A percentile compares a stretch with the other conserved stretches of the same genome.
Conservation (phyloP, 179 eudicot species). For the Beta lomatogona region DNA sequence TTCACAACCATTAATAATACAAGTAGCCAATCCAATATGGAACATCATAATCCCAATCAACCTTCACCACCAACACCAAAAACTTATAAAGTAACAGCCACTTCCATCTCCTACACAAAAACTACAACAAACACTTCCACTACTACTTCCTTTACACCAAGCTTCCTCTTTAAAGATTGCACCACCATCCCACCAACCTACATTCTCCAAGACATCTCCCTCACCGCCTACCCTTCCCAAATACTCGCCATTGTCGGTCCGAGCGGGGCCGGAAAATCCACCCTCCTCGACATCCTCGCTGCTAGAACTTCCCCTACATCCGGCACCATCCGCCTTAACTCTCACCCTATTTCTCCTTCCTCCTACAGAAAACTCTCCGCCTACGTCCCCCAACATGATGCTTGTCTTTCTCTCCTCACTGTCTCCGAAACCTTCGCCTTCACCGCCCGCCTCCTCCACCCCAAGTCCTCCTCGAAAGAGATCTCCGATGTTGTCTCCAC, state of each 20-base stretch:
- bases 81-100: constrained; percentile 65
- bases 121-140: constrained; percentile 36
- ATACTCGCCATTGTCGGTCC: constrained; percentile 94
- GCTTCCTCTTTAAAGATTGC: constrained; percentile 56
- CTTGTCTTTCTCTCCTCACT: constrained; percentile 65
- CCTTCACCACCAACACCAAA: constrained; percentile 28
- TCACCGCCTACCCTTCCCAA: constrained; percentile 74
- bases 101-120: constrained; percentile 74
- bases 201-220: constrained; percentile 69
- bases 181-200: constrained; percentile 46
- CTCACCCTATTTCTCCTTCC: constrained; percentile 55
- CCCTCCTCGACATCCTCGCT: constrained; percentile 83
- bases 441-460: constrained; percentile 63
- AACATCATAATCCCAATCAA: constrained; percentile 16
- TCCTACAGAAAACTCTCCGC: constrained; percentile 66
- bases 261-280: constrained; percentile 93
- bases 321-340: constrained; percentile 69
- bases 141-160: constrained; percentile 15
- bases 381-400: constrained; percentile 89
- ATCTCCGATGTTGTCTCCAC: constrained; percentile 36
- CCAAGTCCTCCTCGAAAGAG: constrained; percentile 24
- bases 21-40: constrained; percentile 18
- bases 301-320: constrained; percentile 55
- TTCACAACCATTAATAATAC: not conserved
- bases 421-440: constrained; percentile 79